Conservation (phyloP, 2,329 filamentous ascomycete species). For the Aspergillus novoparasiticus region DNA sequence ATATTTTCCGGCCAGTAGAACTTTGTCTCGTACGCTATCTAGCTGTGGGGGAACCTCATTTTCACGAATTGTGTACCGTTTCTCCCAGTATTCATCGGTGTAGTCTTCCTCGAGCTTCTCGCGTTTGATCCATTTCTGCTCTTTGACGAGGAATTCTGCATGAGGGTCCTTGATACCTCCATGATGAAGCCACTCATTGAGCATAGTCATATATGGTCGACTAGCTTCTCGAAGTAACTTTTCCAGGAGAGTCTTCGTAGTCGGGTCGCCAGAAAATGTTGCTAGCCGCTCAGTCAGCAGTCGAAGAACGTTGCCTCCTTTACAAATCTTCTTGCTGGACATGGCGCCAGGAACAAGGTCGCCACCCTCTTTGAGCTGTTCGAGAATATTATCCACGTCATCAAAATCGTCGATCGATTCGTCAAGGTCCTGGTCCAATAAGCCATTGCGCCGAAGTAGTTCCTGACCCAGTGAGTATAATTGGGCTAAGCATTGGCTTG, state of each 20-base stretch:
- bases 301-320: constrained; percentile 92
- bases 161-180: constrained; percentile 94
- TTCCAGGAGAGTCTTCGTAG: constrained; percentile 78
- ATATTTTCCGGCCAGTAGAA: constrained; percentile 93
- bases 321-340: constrained; percentile 87
- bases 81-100: constrained; percentile 99
- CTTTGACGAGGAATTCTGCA: constrained; percentile 90
- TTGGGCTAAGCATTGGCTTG: constrained; percentile 87
- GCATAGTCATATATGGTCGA: constrained; percentile 93
- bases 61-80: constrained; percentile 91
- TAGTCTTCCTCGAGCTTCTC: constrained; percentile 94
- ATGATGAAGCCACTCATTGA: constrained; percentile 98
- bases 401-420: constrained; percentile 74
- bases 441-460: constrained; percentile 81
- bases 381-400: constrained; percentile 89
- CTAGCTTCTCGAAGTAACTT: constrained; percentile 84
- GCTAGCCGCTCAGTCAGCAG: constrained; percentile 82
- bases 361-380: constrained; percentile 83
- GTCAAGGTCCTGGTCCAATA: constrained; percentile 73
- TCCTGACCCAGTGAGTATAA: constrained; percentile 86
- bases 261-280: constrained; percentile 90
- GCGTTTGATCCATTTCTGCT: constrained; percentile 90
- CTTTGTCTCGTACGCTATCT: constrained; percentile 88
- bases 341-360: constrained; percentile 78
- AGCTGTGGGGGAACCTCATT: constrained; percentile 90